phyloP scores from a whole-genome alignment of 2,329 filamentous ascomycete species.

The Fusarium sublunatum region DNA sequence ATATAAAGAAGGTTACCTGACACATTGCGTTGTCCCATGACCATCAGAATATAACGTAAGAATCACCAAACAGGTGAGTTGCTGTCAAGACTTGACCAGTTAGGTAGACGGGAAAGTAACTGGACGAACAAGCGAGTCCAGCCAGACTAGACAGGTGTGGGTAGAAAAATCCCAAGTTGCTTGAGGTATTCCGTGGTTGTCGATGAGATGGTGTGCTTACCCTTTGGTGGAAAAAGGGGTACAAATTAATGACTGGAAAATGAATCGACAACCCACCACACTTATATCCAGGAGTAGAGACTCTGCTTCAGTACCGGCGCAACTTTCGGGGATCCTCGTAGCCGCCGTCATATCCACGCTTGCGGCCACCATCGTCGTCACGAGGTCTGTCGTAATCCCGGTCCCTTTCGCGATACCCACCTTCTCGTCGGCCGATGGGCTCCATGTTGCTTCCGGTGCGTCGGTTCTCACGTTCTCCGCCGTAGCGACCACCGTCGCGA shows the following conservation, averaged over 20 bases:
- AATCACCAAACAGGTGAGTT: background rate
- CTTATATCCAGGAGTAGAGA: conserved; percentile 14
- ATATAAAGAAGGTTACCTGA: conserved; percentile 45
- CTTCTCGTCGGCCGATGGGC: conserved; percentile 76
- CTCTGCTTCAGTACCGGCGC: conserved; percentile 65
- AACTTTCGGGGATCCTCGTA: conserved; percentile 82
- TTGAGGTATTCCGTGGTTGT: conserved; percentile 16
- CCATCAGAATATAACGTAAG: conserved; percentile 13
- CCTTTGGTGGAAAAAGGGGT: conserved; percentile 38
- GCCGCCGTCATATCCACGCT: conserved; percentile 80
- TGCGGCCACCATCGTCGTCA: conserved; percentile 67
- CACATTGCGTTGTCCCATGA: conserved; percentile 29
- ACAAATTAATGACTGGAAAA: conserved; percentile 36
- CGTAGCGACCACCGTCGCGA: conserved; percentile 55
- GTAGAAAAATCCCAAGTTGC: conserved; percentile 4
- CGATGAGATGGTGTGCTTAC: conserved; percentile 33
- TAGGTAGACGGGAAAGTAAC: conserved; percentile 13
- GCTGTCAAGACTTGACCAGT: conserved; percentile 17
- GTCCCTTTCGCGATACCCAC: conserved; percentile 64
- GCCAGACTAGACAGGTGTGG: background rate
- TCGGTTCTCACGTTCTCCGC: conserved; percentile 60
- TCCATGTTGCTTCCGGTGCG: conserved; percentile 84
- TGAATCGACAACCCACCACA: conserved; percentile 44
- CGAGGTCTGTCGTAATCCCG: conserved; percentile 66
- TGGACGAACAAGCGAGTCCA: background rate